phyloP scores from a whole-genome alignment of 2,329 filamentous ascomycete genomes.

The Talaromyces sp. region DNA sequence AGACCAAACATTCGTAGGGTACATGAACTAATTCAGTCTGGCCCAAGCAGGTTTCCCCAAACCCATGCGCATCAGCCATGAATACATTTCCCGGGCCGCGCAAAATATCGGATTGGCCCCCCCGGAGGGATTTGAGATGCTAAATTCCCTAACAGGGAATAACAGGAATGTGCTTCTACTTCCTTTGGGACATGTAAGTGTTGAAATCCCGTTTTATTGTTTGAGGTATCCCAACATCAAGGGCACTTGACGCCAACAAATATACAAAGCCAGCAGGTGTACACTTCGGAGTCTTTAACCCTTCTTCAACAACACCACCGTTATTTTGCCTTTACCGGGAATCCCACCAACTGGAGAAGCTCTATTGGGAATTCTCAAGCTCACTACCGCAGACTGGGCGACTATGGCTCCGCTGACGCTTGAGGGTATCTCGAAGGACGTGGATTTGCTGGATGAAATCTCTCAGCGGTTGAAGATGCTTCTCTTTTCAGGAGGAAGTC shows the following conservation, averaged over 20 bases:
- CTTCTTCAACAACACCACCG: slow-evolving; percentile 10
- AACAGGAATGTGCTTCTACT: slow-evolving; percentile 8
- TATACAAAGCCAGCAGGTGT: background rate
- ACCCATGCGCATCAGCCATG: background rate
- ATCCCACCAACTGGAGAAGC: slow-evolving; percentile 1
- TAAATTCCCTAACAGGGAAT: background rate
- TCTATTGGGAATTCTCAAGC: slow-evolving; percentile 2
- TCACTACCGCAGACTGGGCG: slow-evolving; percentile 1
- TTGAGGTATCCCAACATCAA: background rate
- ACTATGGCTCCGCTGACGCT: slow-evolving; percentile 4
- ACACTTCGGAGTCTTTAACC: slow-evolving; percentile 3
- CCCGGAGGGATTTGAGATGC: background rate
- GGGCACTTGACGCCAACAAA: background rate
- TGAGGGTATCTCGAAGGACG: slow-evolving; percentile 2
- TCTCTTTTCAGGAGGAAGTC: slow-evolving; percentile 1
- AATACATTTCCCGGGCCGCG: background rate
- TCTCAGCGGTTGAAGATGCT: background rate
- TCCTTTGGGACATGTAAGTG: slow-evolving; percentile 7
- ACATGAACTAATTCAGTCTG: background rate
- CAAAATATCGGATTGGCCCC: slow-evolving; percentile 3
- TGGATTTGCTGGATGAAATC: background rate
- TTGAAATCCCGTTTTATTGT: background rate
- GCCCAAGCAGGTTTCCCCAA: background rate
- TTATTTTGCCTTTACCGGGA: slow-evolving; percentile 2
- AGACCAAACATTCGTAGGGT: background rate